Evolutionary conservation across 2,329 filamentous ascomycete species (phyloP).

Genomic region (Colletotrichum sp.): DNA sequence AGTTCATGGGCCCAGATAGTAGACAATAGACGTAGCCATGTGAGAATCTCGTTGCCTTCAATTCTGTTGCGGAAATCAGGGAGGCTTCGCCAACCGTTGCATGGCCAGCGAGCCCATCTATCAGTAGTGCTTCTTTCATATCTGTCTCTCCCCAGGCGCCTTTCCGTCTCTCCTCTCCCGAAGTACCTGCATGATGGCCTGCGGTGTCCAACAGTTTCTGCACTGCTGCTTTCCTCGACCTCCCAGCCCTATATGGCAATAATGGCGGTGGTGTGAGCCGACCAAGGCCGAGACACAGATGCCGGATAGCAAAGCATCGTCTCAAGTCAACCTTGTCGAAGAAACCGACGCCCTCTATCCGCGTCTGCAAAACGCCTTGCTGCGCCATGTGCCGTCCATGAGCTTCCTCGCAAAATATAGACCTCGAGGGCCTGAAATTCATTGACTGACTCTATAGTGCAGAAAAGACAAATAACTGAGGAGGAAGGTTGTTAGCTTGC

Average conservation of each 20-base stretch:
- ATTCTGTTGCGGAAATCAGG: constrained; percentile 13
- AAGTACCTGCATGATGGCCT: constrained; percentile 6
- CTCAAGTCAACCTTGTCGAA: not conserved
- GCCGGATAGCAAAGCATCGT: not conserved
- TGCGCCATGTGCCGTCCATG: not conserved
- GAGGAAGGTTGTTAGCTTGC: not conserved
- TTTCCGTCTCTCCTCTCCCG: not conserved
- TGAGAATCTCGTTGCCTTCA: constrained; percentile 10
- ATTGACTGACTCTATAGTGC: constrained; percentile 60
- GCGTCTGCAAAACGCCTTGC: not conserved
- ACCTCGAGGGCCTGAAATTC: not conserved
- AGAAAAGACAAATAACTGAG: constrained; percentile 78
- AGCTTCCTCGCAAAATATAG: not conserved
- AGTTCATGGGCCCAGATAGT: not conserved
- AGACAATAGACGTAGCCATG: not conserved
- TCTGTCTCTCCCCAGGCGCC: not conserved
- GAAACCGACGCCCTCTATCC: not conserved
- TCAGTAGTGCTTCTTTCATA: constrained; percentile 6
- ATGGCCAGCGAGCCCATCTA: constrained; percentile 12
- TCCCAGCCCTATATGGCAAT: not conserved
- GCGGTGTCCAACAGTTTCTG: not conserved
- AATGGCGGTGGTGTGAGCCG: not conserved
- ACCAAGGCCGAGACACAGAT: not conserved
- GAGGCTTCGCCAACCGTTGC: not conserved
- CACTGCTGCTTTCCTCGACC: not conserved